Conservation (phyloP, 495 filamentous ascomycete species). For the Letharia columbiana region DNA sequence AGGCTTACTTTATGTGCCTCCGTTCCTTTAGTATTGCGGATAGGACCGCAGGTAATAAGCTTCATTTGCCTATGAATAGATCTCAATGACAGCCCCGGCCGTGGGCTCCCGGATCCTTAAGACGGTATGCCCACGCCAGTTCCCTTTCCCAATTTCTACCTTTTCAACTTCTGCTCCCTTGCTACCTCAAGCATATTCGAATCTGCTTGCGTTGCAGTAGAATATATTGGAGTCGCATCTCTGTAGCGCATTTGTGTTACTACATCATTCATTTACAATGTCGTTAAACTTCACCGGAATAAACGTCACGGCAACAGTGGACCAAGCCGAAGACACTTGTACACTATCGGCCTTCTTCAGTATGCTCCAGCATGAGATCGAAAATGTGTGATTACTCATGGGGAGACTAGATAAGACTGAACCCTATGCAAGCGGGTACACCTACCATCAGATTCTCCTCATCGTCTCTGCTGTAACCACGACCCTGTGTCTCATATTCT, state of each 20-base stretch:
- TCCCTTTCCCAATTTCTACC: neutral
- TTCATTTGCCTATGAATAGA: neutral
- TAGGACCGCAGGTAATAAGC: neutral
- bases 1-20: neutral
- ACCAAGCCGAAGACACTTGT: neutral
- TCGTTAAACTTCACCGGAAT: neutral
- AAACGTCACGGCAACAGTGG: neutral
- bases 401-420: neutral
- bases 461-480: neutral
- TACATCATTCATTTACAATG: neutral
- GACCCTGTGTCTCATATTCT: constrained; percentile 1
- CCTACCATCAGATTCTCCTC: neutral
- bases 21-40: neutral
- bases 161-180: too few relatives aligned
- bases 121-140: neutral
- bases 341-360: neutral
- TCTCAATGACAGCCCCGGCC: neutral
- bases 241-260: neutral
- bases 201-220: neutral
- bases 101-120: neutral
- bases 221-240: neutral
- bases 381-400: neutral
- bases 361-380: neutral
- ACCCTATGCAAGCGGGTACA: neutral
- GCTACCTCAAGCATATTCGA: neutral